Conservation (phyloP, 257 asterid species). For the Echites panduratus region DNA sequence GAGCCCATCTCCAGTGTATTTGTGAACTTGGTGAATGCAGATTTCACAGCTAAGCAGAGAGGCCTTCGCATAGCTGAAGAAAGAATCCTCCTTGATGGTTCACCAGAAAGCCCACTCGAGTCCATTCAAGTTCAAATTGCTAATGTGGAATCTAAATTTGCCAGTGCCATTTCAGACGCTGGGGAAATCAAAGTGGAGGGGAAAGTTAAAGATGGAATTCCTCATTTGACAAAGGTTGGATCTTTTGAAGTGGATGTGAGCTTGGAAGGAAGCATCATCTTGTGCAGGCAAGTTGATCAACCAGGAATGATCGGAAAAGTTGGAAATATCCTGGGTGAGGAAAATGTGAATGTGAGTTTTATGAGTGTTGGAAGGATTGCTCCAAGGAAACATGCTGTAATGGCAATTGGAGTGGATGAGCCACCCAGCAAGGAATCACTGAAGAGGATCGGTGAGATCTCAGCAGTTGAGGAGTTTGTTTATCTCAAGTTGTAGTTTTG, state of each 20-base stretch:
- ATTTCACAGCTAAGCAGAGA: constrained; percentile 86
- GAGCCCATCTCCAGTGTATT: constrained; percentile 82
- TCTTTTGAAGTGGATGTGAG: constrained; percentile 92
- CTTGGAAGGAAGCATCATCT: constrained; percentile 81
- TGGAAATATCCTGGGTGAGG: constrained; percentile 76
- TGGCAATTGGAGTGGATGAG: constrained; percentile 96
- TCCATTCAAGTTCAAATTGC: constrained; percentile 71
- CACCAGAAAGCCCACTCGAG: constrained; percentile 83
- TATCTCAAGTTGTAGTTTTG: constrained; percentile 52
- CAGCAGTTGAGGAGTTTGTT: constrained; percentile 79
- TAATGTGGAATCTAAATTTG: constrained; percentile 79
- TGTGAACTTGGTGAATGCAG: constrained; percentile 81
- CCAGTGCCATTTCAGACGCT: constrained; percentile 74
- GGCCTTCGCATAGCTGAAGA: constrained; percentile 75
- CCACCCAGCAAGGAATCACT: constrained; percentile 68
- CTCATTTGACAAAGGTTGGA: constrained; percentile 81
- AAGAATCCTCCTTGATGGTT: constrained; percentile 59
- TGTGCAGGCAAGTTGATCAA: constrained; percentile 93
- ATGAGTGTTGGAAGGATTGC: constrained; percentile 88
- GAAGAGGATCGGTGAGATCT: constrained; percentile 79
- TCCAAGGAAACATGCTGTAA: constrained; percentile 83
- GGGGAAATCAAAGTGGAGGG: constrained; percentile 87
- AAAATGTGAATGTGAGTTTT: constrained; percentile 83
- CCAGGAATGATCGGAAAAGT: constrained; percentile 96
- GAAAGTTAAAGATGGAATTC: constrained; percentile 73